phyloP scores from a whole-genome alignment of 352 stramenopile genomes.

The Peronospora destructor region DNA sequence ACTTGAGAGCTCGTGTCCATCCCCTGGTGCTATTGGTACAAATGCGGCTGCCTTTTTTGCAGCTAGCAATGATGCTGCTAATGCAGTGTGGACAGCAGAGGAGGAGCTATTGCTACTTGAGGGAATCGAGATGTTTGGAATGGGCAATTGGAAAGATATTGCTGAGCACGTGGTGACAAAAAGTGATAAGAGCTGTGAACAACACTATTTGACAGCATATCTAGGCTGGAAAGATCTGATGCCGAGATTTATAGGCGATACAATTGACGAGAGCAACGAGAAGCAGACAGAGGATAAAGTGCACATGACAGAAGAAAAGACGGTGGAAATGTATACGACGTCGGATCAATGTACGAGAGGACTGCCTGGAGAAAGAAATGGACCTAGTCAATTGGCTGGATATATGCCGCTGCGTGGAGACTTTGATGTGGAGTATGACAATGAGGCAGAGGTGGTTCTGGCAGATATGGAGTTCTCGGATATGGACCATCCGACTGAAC shows the following conservation, averaged over 20 bases:
- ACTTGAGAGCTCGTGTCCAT: slow-evolving; percentile 1
- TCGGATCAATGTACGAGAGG: slow-evolving; percentile 16
- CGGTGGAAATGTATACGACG: slow-evolving; percentile 14
- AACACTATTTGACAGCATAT: slow-evolving; percentile 84
- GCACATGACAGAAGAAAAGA: slow-evolving; percentile 27
- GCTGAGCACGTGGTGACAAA: slow-evolving; percentile 81
- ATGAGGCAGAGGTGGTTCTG: slow-evolving; percentile 94
- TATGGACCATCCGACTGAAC: slow-evolving; percentile 84
- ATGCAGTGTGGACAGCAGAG: slow-evolving; percentile 86
- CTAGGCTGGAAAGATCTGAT: slow-evolving; percentile 51
- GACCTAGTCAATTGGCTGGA: slow-evolving; percentile 53
- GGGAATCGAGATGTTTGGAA: slow-evolving; percentile 91
- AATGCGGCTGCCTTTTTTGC: slow-evolving; percentile 15
- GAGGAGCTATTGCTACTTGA: slow-evolving; percentile 95
- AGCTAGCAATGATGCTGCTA: slow-evolving; percentile 5
- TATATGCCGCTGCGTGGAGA: slow-evolving; percentile 96
- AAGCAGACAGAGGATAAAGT: slow-evolving; percentile 5
- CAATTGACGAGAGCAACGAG: slow-evolving; percentile 24
- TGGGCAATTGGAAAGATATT: slow-evolving; percentile 96
- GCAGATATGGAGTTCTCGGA: slow-evolving; percentile 94
- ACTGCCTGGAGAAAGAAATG: slow-evolving; percentile 17
- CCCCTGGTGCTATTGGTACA: slow-evolving; percentile 16
- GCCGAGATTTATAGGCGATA: slow-evolving; percentile 56
- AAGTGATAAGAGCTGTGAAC: slow-evolving; percentile 83
- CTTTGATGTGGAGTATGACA: slow-evolving; percentile 98